Base-by-base conservation (phyloP, 1,284 basidiomycete species). In the Ceratobasidium sp. region DNA sequence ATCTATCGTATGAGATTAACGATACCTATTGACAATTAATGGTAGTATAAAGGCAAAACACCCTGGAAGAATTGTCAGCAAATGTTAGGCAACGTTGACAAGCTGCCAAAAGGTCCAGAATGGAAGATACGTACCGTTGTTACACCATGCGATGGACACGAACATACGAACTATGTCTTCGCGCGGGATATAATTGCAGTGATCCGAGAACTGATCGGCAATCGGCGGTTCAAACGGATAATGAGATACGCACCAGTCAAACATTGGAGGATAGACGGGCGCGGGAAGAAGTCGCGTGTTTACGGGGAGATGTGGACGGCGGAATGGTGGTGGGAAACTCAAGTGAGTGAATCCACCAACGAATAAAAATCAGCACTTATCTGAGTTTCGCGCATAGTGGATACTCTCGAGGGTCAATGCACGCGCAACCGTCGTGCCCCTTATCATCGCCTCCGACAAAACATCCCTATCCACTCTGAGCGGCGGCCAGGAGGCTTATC, bases 121-220 rank as follows among this genome's bases (percentile, higher is more conserved):
- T 86, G 84, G 83, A 73, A 12, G 9, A 46, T 28, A 33, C 15
- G 23, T 3, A 51, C 39, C 28, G 33, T 68, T 15, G n/a, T 53
- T 10, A 20, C 33, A 9, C 13, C 13, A 40, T 28, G 33, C 13
- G 26, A n/a, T 4, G 58, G 26, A 5, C 58, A 40, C 58, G 20
- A 60, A 5, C 58, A 60, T 20, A 60, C 58, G 12, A 53, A 53
- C 20, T n/a, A 53, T n/a, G 1, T 86, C 0, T 86, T 85, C 81
- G 58, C 33, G 33, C 33, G 83, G 0, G 81, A 87, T 66, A 84
- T 85, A 18, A 81, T 87, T 0, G 83, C 85, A 33, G 84, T 82
- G 39, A 80, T 87, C 6, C 46, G 70, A 2, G 84, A 87, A 44
- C 58, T 80, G 1, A 49, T 80, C 39, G 49, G 67, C 10, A 78